Evolutionary conservation across 2,329 filamentous ascomycete genomes (phyloP).

Genomic region (Ascocoryne sarcoides): DNA sequence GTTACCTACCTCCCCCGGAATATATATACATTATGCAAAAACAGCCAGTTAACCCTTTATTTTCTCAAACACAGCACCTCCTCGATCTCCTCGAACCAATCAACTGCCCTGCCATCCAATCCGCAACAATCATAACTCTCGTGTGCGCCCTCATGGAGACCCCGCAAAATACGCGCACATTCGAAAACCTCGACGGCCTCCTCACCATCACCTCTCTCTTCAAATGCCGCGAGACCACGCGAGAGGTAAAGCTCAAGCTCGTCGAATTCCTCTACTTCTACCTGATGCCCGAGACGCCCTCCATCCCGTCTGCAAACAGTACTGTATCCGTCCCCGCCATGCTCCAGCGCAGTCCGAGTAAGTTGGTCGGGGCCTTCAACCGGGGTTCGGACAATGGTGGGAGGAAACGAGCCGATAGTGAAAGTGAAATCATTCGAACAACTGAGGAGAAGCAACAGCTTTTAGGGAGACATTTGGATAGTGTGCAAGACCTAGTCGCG

Average conservation of each 20-base stretch:
- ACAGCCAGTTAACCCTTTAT: no score
- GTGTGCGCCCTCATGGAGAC: constrained; percentile 81
- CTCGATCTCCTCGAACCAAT: constrained; percentile 89
- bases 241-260: constrained; percentile 90
- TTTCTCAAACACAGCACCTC: constrained; percentile 54
- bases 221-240: constrained; percentile 75
- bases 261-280: constrained; percentile 98
- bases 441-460: constrained; percentile 61
- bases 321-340: constrained; percentile 41
- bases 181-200: constrained; percentile 85
- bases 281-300: constrained; percentile 80
- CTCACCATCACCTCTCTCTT: constrained; percentile 88
- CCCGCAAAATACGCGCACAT: constrained; percentile 81
- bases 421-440: constrained; percentile 38
- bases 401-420: constrained; percentile 27
- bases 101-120: constrained; percentile 88
- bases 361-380: constrained; percentile 51
- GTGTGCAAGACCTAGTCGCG: constrained; percentile 54
- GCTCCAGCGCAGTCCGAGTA: constrained; percentile 60
- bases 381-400: constrained; percentile 29
- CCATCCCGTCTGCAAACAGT: constrained; percentile 41
- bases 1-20: not conserved
- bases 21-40: no score
- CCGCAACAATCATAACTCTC: constrained; percentile 78
- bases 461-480: constrained; percentile 51